Evolutionary conservation across 1,284 basidiomycete species (phyloP).

Genomic region (Sanghuangporus weigelae): DNA sequence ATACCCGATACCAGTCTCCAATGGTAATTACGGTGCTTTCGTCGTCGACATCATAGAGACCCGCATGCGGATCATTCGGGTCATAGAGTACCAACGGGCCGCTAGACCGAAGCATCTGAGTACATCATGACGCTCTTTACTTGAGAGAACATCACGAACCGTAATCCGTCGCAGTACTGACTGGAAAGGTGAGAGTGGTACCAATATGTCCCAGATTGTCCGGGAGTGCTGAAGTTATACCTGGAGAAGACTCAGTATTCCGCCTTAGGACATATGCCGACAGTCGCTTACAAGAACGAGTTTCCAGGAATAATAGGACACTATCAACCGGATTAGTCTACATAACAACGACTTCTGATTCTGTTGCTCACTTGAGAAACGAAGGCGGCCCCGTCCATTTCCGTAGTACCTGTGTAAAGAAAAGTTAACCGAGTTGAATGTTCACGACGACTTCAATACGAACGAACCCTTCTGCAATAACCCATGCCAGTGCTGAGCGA

Average conservation of each 20-base stretch:
- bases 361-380: constrained; percentile 30
- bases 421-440: background rate
- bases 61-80: constrained; percentile 32
- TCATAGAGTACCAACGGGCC: constrained; percentile 35
- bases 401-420: background rate
- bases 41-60: constrained; percentile 39
- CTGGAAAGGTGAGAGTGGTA: constrained; percentile 25
- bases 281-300: constrained; percentile 21
- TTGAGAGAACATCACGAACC: background rate
- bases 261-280: background rate
- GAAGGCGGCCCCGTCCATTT: constrained; percentile 29
- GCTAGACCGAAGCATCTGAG: constrained; percentile 2
- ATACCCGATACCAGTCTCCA: constrained; percentile 15
- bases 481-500: constrained; percentile 44
- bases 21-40: constrained; percentile 20
- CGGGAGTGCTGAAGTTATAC: constrained; percentile 25
- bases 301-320: constrained; percentile 29
- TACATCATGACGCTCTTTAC: background rate
- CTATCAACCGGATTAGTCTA: background rate
- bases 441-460: constrained; percentile 27
- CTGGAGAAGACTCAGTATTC: background rate
- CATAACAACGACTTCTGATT: background rate
- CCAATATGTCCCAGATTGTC: constrained; percentile 29
- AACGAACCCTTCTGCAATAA: constrained; percentile 32
- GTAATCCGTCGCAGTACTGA: constrained; percentile 29